phyloP scores from a whole-genome alignment of 768 basidiomycete species.

The Lentinus tigrinus region DNA sequence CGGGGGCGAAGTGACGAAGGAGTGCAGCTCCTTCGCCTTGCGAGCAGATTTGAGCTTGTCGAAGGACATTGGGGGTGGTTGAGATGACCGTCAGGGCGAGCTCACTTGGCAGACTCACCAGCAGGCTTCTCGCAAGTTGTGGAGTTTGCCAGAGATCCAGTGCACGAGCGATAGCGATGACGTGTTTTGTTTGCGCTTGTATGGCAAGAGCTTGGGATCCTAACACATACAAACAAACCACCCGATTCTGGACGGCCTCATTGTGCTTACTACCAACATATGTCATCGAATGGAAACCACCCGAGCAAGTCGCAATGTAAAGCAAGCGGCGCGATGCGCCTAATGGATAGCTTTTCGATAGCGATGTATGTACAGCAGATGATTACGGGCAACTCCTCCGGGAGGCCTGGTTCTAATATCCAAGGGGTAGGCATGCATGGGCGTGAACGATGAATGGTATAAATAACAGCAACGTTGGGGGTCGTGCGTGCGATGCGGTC shows the following conservation, averaged over 20 bases:
- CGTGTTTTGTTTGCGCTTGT: constrained; percentile 19
- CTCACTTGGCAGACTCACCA: neutral
- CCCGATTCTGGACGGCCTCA: neutral
- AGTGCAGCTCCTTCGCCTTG: constrained; percentile 22
- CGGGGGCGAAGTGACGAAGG: constrained; percentile 17
- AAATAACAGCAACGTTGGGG: constrained; percentile 13
- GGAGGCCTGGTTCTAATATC: neutral
- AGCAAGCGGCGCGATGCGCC: neutral
- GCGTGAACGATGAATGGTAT: constrained; percentile 14
- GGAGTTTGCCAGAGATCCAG: constrained; percentile 7
- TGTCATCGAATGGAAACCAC: too few relatives aligned
- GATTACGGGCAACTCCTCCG: constrained; percentile 8
- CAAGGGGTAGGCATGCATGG: neutral
- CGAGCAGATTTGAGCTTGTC: constrained; percentile 22
- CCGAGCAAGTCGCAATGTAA: too few relatives aligned
- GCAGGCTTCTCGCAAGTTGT: constrained; percentile 1
- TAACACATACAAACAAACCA: constrained; percentile 23
- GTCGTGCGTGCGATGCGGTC: neutral
- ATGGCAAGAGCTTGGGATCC: constrained; percentile 14
- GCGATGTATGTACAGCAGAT: constrained; percentile 15
- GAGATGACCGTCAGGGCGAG: neutral
- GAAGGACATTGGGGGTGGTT: constrained; percentile 24
- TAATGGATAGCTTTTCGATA: constrained; percentile 8
- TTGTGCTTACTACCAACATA: too few relatives aligned
- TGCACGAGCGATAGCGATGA: neutral